Evolutionary conservation across 108 stramenopile genomes (phyloP), one percentile per base, ranked within the genome.

Genomic region (Skeletonema costatum): DNA sequence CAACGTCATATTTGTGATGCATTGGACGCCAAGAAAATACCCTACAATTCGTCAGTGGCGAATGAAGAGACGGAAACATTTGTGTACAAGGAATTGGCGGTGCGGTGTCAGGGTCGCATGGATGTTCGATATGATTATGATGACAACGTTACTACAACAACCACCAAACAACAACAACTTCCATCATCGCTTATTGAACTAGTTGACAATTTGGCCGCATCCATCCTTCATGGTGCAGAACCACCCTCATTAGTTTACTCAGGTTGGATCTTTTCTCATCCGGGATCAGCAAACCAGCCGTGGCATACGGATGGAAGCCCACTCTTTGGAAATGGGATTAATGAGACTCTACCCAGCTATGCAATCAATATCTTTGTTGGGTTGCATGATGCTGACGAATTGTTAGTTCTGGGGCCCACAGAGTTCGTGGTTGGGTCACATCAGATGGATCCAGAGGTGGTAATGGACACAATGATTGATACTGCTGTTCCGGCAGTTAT

Each of bases 281-380:
- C 85, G 1, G 77, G 58, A 10, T 83, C 81, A 17, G 36, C 25
- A 10, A 72, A 84, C 64, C 85, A 88, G 78, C 88, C 88, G 2
- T 88, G 88, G 88, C 88, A 88, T 73, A 74, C 76, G 60, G 87
- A 88, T 79, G 88, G 88, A 17, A 39, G 30, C 17, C 64, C 83
- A 29, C 41, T 88, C 19, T 88, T 88, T 68, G 32, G 60, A 12
- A 63, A 32, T 11, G 60, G 30, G 53, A 33, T 64, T 16, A 21
- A 73, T 13, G 17, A 21, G 12, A 21, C 32, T 48, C 48, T 86
- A 17, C 88, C 88, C 13, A 63, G 81, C 36, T 88, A 86, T 67
- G 88, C 88, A 11, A 30, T 88, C 29, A 88, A 88, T 64, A 84
- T 88, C 16, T 88, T 88, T 66, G 51, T 86, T 38, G 83, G 83